Evolutionary conservation across 768 basidiomycete species (phyloP).

Genomic region (Lentinula edodes): DNA sequence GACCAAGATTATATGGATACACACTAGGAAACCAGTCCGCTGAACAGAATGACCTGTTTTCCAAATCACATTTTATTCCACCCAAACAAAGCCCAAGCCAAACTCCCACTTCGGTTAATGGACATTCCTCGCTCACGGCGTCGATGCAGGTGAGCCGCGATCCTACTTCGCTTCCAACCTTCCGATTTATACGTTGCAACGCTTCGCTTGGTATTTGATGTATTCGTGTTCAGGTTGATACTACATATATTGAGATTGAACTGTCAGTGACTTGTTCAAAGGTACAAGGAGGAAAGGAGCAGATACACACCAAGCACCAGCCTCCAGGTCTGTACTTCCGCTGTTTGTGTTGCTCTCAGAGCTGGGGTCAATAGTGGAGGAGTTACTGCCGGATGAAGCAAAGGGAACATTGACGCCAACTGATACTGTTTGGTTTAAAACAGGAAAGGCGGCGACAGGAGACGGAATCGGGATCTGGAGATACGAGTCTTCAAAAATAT

Average conservation of each 20-base stretch:
- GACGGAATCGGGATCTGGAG: constrained; percentile 36
- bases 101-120: not conserved
- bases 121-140: not conserved
- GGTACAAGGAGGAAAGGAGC: not conserved
- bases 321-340: not conserved
- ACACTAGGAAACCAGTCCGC: no score
- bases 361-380: not conserved
- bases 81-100: not conserved
- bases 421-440: constrained; percentile 11
- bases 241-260: not conserved
- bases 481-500: constrained; percentile 66
- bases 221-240: not conserved
- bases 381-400: not conserved
- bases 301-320: not conserved
- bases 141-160: constrained; percentile 2
- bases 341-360: not conserved
- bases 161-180: constrained; percentile 3
- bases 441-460: constrained; percentile 31
- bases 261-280: not conserved
- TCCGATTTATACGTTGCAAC: not conserved
- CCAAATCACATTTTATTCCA: not conserved
- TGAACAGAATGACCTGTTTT: not conserved
- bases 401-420: not conserved
- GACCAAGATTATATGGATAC: no score
- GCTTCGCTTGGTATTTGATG: not conserved